Base-by-base conservation (phyloP, 2,329 filamentous ascomycete species). In the Teratosphaeria gauchensis region DNA sequence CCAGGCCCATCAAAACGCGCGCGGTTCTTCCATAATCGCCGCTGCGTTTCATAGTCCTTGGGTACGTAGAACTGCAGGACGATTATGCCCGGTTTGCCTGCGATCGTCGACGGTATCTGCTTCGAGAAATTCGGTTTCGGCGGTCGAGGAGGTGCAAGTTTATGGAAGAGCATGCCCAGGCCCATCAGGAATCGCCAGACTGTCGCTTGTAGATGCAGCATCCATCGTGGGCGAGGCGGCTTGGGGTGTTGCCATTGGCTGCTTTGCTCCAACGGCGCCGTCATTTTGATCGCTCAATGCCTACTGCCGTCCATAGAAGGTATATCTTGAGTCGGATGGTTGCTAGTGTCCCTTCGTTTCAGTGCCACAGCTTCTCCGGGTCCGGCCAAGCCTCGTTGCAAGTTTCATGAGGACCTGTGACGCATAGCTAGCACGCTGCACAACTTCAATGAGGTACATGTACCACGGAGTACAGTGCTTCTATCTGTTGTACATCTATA, bases 101-200 rank as follows among this genome's bases (percentile, higher is more conserved):
- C 78, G 55, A 77, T 72, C 60, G 75, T 80, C 59, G 78, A 79
- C 30, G 77, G 71, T 33, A 89, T 79, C 19, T 76, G 76, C 52
- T 78, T 80, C 53, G 77, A 77, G 73, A 89, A 89, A 32, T 78
- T 73, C 1, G 85, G 84, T 33, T 74, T 75, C 1, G 84, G 83
- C 5, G 86, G 84, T 55, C 80, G 77, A 6, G 85, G 84, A 51
- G 78, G 74, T 0, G 85, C 81, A 60, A 85, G 73, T 57, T 79
- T 81, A 69, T 90, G 86, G 46, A 89, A 74, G 60, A 81, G 76
- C 85, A 89, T 88, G 67, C 85, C 86, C 58, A 88, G 79, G 59
- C 78, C 78, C 81, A 88, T 88, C 51, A 89, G 76, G 58, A 81
- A 78, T 56, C 87, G 80, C 85, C 85, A 88, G 69, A 85, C 80